Evolutionary conservation across 768 basidiomycete genomes (phyloP).

Genomic region (Podaxis carcinomalis): DNA sequence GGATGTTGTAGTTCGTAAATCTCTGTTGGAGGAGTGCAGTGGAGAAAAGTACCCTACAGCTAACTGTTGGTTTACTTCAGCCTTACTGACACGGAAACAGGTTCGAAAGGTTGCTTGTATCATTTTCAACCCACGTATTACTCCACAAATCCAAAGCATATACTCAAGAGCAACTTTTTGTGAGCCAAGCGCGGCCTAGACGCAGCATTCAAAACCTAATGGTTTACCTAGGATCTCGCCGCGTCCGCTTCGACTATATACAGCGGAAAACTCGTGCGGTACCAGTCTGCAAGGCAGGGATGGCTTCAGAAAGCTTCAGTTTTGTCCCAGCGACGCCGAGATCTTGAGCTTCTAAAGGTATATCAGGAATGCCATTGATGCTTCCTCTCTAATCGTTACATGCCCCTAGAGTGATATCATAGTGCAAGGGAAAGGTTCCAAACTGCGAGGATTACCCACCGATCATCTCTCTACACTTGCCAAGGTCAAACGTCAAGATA

Average conservation of each 20-base stretch:
- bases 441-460: neutral
- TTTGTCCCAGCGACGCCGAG: neutral
- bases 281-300: neutral
- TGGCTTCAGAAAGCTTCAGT: conserved; percentile 1
- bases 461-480: neutral
- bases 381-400: neutral
- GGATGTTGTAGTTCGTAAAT: conserved; percentile 51
- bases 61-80: neutral
- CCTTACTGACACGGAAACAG: conserved; percentile 21
- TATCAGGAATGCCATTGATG: neutral
- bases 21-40: conserved; percentile 49
- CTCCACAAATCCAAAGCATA: conserved; percentile 23
- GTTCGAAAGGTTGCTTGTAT: conserved; percentile 47
- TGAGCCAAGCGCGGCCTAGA: neutral
- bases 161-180: neutral
- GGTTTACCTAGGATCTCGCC: neutral
- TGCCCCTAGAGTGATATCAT: neutral
- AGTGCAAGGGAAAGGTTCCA: neutral
- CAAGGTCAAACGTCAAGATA: neutral
- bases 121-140: conserved; percentile 49
- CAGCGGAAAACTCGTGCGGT: conserved; percentile 4
- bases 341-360: neutral
- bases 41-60: conserved; percentile 38
- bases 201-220: neutral
- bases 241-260: neutral